These are phyloP conservation scores for Schwanniomyces yamadae DNA, from an alignment of 805 yeast genomes.

Conservation along the genomic window DNA sequence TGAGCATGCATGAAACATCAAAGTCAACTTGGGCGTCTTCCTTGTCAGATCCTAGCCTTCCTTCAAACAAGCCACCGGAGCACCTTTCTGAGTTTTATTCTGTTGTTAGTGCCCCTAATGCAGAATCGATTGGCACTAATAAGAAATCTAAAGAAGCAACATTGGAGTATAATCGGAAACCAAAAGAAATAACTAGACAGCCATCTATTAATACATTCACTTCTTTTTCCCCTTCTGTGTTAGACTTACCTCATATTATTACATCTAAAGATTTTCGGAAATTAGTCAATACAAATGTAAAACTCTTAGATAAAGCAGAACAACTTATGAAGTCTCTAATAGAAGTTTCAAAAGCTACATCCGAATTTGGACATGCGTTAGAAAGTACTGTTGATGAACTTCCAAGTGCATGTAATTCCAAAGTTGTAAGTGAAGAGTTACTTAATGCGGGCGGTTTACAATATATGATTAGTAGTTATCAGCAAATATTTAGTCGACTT, in stretches of 20 bases:
- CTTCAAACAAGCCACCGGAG: slow-evolving; percentile 35
- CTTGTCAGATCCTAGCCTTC: background rate
- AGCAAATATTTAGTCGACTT: slow-evolving; percentile 62
- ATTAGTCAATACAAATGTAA: slow-evolving; percentile 48
- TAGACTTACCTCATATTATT: slow-evolving; percentile 60
- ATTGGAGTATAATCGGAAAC: background rate
- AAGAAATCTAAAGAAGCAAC: background rate
- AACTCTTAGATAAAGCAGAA: slow-evolving; percentile 46
- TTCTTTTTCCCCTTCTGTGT: slow-evolving; percentile 51
- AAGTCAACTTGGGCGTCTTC: no score
- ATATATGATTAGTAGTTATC: slow-evolving; percentile 72
- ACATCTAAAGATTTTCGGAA: slow-evolving; percentile 58
- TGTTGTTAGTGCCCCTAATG: slow-evolving; percentile 42
- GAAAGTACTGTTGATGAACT: slow-evolving; percentile 40
- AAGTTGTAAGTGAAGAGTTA: slow-evolving; percentile 54
- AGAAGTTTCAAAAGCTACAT: slow-evolving; percentile 57
- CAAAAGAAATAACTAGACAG: slow-evolving; percentile 14
- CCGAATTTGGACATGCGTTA: slow-evolving; percentile 67
- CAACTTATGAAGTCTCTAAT: slow-evolving; percentile 47
- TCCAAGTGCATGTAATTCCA: slow-evolving; percentile 26
- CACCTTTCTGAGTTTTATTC: slow-evolving; percentile 63
- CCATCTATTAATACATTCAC: slow-evolving; percentile 42
- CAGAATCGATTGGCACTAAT: no score
- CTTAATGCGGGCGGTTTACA: slow-evolving; percentile 76
- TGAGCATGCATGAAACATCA: no score